Evolutionary conservation across 805 yeast species (phyloP).

Genomic region (Limtongia smithiae): DNA sequence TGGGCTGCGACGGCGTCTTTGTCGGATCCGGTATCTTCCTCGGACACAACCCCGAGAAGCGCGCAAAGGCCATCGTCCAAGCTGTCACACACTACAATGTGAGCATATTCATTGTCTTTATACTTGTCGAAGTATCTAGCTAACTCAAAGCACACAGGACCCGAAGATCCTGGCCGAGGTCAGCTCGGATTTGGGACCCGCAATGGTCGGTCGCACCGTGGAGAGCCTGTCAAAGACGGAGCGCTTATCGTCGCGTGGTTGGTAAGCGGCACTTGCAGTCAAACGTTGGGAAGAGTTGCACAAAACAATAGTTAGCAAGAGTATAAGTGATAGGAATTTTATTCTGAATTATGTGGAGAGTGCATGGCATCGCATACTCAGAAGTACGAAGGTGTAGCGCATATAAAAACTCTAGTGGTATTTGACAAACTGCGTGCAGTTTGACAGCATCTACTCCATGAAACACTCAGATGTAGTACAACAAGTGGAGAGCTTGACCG

Average conservation of each 20-base stretch:
- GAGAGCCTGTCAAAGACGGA: conserved; percentile 48
- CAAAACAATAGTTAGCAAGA: no score
- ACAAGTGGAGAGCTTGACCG: no score
- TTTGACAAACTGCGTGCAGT: no score
- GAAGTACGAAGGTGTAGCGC: no score
- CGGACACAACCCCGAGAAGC: conserved; percentile 64
- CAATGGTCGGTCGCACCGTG: conserved; percentile 70
- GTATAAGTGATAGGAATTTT: no score
- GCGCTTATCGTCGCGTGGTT: conserved; percentile 32
- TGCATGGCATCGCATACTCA: no score
- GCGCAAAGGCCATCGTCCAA: conserved; percentile 75
- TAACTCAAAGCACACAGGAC: conserved; percentile 38
- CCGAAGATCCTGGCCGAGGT: conserved; percentile 57
- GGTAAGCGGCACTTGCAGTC: no score
- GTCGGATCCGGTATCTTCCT: conserved; percentile 79
- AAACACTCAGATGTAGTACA: no score
- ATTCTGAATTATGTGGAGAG: no score
- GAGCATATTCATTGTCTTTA: background rate
- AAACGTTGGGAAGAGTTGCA: no score
- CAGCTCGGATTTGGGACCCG: conserved; percentile 67
- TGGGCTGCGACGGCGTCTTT: conserved; percentile 76
- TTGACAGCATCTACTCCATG: no score
- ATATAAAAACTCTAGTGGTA: no score
- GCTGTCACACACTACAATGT: conserved; percentile 65
- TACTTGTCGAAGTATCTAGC: background rate